These are phyloP conservation scores for Chaetomium sp. DNA, from an alignment of 2,329 filamentous ascomycete species.

Conservation along the genomic window DNA sequence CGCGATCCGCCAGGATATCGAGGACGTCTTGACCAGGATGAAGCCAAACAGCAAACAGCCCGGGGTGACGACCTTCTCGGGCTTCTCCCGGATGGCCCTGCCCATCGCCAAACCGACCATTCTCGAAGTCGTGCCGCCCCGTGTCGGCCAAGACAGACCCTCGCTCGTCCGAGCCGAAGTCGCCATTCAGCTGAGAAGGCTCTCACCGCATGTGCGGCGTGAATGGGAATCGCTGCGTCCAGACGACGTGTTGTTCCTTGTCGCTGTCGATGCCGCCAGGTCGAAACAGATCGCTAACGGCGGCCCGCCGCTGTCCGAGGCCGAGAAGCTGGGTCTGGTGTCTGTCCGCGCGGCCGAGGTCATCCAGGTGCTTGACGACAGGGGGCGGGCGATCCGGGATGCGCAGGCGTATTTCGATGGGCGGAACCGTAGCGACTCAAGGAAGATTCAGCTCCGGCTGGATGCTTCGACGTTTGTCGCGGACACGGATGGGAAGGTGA, in stretches of 20 bases:
- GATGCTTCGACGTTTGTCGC: slow-evolving; percentile 71
- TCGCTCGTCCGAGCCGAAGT: slow-evolving; percentile 83
- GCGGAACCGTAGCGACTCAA: slow-evolving; percentile 51
- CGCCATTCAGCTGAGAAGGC: slow-evolving; percentile 69
- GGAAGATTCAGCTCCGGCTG: slow-evolving; percentile 72
- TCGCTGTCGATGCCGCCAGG: slow-evolving; percentile 62
- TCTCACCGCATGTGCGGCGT: slow-evolving; percentile 67
- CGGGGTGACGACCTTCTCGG: slow-evolving; percentile 68
- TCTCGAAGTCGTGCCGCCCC: slow-evolving; percentile 74
- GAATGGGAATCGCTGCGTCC: slow-evolving; percentile 88
- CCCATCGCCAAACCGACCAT: slow-evolving; percentile 81
- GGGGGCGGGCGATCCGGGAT: slow-evolving; percentile 66
- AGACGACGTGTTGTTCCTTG: slow-evolving; percentile 84
- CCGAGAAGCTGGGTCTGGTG: slow-evolving; percentile 60
- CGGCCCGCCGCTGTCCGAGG: slow-evolving; percentile 37
- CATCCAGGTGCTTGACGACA: slow-evolving; percentile 78
- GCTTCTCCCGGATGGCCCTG: slow-evolving; percentile 87
- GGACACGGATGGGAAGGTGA: slow-evolving; percentile 70
- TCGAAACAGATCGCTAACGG: slow-evolving; percentile 49
- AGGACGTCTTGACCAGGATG: slow-evolving; percentile 71
- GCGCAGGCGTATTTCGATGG: slow-evolving; percentile 55
- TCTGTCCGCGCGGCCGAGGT: slow-evolving; percentile 78
- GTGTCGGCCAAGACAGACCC: slow-evolving; percentile 78
- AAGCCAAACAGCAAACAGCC: slow-evolving; percentile 59
- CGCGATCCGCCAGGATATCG: slow-evolving; percentile 84